A percentile compares a stretch with the other conserved stretches of the same genome.
These are phyloP conservation scores for Paxillus rubicundulus DNA, from an alignment of 768 basidiomycete species.

Conservation along the genomic window DNA sequence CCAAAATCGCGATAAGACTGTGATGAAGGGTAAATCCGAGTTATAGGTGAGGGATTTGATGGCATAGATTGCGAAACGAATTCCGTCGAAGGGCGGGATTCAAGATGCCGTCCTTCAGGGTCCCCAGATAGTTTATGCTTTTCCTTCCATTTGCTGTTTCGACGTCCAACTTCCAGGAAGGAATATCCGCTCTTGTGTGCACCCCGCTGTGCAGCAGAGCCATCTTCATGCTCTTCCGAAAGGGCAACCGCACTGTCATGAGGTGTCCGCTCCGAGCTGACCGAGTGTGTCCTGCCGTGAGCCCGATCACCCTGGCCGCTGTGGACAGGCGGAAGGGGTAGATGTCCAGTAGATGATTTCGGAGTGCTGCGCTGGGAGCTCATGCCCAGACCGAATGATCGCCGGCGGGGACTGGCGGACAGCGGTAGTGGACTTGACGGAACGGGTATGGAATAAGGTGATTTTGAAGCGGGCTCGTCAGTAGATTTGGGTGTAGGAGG, in stretches of 20 bases:
- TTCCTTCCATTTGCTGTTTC: conserved; percentile 28
- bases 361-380: conserved; percentile 28
- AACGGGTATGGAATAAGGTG: conserved; percentile 22
- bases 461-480: conserved; percentile 20
- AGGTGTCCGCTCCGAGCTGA: conserved; percentile 29
- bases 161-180: conserved; percentile 11
- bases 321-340: conserved; percentile 25
- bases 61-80: conserved; percentile 24
- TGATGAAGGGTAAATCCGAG: conserved; percentile 12
- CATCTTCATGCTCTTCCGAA: conserved; percentile 20
- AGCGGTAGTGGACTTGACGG: conserved; percentile 31
- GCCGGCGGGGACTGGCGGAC: conserved; percentile 33
- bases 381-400: conserved; percentile 30
- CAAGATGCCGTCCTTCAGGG: conserved; percentile 5
- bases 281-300: conserved; percentile 28
- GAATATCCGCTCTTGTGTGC: conserved; percentile 10
- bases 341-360: conserved; percentile 26
- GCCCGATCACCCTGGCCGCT: conserved; percentile 12
- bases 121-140: conserved; percentile 9
- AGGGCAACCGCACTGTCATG: conserved; percentile 35
- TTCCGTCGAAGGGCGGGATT: conserved; percentile 12
- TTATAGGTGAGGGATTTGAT: conserved; percentile 12
- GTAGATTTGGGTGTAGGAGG: conserved; percentile 29
- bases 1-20: conserved; percentile 4
- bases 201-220: conserved; percentile 5